phyloP scores from a whole-genome alignment of 495 filamentous ascomycete species.

The Daldinia grandis region DNA sequence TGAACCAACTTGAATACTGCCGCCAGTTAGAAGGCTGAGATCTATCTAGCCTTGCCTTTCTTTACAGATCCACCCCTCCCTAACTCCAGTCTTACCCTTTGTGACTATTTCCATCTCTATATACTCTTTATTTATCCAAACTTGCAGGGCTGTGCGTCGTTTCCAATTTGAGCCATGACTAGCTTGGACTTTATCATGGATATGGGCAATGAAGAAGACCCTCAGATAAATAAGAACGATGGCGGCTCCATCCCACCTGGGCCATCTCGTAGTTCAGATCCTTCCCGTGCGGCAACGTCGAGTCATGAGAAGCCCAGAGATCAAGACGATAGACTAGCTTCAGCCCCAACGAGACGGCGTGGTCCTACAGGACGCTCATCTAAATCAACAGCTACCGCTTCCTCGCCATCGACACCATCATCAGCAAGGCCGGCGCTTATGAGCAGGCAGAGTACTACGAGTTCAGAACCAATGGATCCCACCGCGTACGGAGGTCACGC shows the following conservation, averaged over 20 bases:
- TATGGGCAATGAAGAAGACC: conserved; percentile 50
- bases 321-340: conserved; percentile 40
- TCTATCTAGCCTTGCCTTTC: conserved; percentile 42
- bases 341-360: conserved; percentile 42
- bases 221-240: conserved; percentile 47
- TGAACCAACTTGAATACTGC: conserved; percentile 37
- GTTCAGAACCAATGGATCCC: conserved; percentile 58
- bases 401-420: conserved; percentile 33
- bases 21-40: conserved; percentile 47
- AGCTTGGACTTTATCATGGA: conserved; percentile 61
- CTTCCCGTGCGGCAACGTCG: conserved; percentile 47
- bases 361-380: conserved; percentile 40
- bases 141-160: conserved; percentile 45
- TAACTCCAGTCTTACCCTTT: conserved; percentile 41
- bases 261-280: conserved; percentile 50
- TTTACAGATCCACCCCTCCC: conserved; percentile 47
- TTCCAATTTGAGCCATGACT: conserved; percentile 60
- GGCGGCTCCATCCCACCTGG: conserved; percentile 43
- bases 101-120: conserved; percentile 44
- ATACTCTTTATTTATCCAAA: conserved; percentile 51
- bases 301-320: conserved; percentile 40
- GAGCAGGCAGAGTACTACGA: conserved; percentile 54
- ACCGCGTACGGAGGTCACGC: conserved; percentile 39
- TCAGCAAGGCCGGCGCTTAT: conserved; percentile 46
- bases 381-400: conserved; percentile 37